Base-by-base conservation (phyloP, 2,329 filamentous ascomycete species). In the Xylariaceae sp. region DNA sequence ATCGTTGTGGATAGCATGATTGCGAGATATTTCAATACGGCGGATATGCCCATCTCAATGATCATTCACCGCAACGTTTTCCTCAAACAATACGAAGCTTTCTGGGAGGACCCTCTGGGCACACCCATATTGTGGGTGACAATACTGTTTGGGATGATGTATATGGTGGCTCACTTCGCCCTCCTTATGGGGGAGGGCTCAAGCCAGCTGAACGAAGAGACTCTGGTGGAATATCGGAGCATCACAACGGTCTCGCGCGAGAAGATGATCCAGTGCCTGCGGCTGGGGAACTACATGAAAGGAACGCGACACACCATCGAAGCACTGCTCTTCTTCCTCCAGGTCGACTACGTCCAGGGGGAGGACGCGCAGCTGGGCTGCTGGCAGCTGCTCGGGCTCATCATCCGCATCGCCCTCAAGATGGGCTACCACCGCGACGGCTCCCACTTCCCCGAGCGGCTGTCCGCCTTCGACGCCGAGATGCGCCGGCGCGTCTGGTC, bases 391-490 rank as follows among this genome's bases (percentile, higher is more conserved):
- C 32, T 58, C 9, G 56, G 53, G 2, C 50, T 52, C 2, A 49
- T 52, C 0, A 48, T 64, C 1, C 55, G 58, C 6, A 31, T 64
- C 1, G 59, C 61, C 3, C 49, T 65, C 36, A 55, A 52, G 10
- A 61, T 59, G 59, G 63, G 59, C 0, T 65, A 65, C 34, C 67
- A 71, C 38, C 46, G 63, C 33, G 67, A 70, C 37, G 55, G 63
- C 0, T 56, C 49, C 5, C 56, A 64, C 29, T 68, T 67, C 40
- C 49, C 52, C 0, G 50, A 45, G 5, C n/a, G n/a, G n/a, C 58
- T 70, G 17, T 55, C 58, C 0, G 49, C 53, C 0, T 64, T 68
- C 22, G 41, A 59, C 1, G 56, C 58, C 3, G 66, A 70, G 42
- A 70, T 70, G 63, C 53, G 67, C 14, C 52, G 63, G 19, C 52